Conservation (phyloP, 2,329 filamentous ascomycete species). For the Ophiostoma tasmaniense region DNA sequence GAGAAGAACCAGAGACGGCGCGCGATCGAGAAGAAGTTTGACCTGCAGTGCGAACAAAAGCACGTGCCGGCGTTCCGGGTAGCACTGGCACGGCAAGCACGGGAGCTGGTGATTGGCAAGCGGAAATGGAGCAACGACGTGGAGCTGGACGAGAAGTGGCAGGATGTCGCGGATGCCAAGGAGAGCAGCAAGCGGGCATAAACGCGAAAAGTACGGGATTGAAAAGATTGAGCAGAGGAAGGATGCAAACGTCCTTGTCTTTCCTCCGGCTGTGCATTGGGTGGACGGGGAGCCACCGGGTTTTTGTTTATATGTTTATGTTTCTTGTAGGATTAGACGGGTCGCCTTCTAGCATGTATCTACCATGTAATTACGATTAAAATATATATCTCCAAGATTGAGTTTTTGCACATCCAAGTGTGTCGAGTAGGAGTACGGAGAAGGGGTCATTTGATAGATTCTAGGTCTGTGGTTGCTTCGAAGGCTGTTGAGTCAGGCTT, state of each 20-base stretch:
- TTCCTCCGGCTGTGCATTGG: neutral
- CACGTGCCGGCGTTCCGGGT: slow-evolving; percentile 33
- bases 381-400: slow-evolving; percentile 9
- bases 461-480: neutral
- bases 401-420: neutral
- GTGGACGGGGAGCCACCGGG: neutral
- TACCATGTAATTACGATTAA: slow-evolving; percentile 9
- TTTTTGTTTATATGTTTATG: neutral
- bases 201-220: neutral
- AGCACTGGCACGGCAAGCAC: slow-evolving; percentile 49
- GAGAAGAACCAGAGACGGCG: slow-evolving; percentile 28
- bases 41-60: slow-evolving; percentile 28
- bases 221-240: neutral
- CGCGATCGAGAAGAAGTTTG: slow-evolving; percentile 14
- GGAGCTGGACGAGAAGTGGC: slow-evolving; percentile 41
- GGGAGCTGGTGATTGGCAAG: slow-evolving; percentile 51
- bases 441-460: neutral
- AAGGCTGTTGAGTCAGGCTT: neutral
- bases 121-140: slow-evolving; percentile 50
- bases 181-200: slow-evolving; percentile 21
- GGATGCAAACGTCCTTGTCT: neutral
- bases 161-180: slow-evolving; percentile 27
- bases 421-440: neutral
- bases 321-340: slow-evolving; percentile 15
- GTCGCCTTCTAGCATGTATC: slow-evolving; percentile 6